These are phyloP conservation scores for Cercospora nicotianae DNA, from an alignment of 2,329 filamentous ascomycete species.

Conservation along the genomic window DNA sequence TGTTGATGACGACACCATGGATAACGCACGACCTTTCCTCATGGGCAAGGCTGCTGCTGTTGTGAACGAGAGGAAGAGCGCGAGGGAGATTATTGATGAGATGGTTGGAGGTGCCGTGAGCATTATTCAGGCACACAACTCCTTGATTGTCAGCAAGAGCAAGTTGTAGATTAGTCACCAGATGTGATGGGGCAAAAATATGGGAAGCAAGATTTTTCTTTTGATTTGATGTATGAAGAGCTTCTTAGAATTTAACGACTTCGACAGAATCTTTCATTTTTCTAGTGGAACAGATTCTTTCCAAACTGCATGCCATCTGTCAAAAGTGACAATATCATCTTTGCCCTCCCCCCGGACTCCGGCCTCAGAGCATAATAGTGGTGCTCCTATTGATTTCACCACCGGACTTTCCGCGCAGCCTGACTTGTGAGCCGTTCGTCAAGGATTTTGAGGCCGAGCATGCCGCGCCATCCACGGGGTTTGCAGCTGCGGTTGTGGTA, in stretches of 20 bases:
- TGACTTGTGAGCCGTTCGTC: no score
- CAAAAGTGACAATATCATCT: not conserved
- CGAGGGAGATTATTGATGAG: slow-evolving; percentile 92
- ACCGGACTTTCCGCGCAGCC: not conserved
- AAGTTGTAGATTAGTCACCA: slow-evolving; percentile 35
- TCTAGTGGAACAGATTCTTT: not conserved
- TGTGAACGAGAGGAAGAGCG: slow-evolving; percentile 86
- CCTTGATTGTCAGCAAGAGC: slow-evolving; percentile 37
- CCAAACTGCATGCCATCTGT: not conserved
- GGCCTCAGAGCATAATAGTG: not conserved
- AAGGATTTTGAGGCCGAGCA: no score
- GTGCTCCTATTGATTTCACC: not conserved
- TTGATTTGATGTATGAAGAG: slow-evolving; percentile 5
- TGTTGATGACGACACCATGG: slow-evolving; percentile 78
- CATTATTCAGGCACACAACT: slow-evolving; percentile 33
- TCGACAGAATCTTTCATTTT: not conserved
- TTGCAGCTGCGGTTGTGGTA: no score
- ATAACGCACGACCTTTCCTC: slow-evolving; percentile 84
- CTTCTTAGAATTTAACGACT: slow-evolving; percentile 1
- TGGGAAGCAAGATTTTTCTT: not conserved
- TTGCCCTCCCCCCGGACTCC: not conserved
- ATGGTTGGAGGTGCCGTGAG: slow-evolving; percentile 73
- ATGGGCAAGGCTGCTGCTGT: slow-evolving; percentile 98
- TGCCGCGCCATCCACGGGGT: no score
- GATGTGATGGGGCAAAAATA: not conserved